Base-by-base conservation (phyloP, 805 yeast genomes). In the Metschnikowia borealis region DNA sequence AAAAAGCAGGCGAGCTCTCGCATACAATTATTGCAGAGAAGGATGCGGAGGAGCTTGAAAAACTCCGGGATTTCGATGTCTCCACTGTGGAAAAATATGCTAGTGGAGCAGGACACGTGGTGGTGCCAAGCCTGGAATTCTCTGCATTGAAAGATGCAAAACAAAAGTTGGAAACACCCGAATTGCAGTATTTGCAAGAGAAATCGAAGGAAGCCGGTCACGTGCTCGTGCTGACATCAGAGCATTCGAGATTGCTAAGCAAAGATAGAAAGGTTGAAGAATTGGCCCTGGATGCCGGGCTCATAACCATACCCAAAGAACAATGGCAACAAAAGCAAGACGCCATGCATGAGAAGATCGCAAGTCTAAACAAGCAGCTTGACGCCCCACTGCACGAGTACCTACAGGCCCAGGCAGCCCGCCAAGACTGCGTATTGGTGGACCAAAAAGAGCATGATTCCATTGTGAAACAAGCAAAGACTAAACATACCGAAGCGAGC, bases 401-500 rank as follows among this genome's bases (percentile, higher is more conserved):
- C 38, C 50, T 54, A 15, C 38, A n/a, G 23, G 53, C 47, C 17
- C 50, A 50, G 38, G 42, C 50, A 3, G 46, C 23, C 14, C 49
- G 38, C 15, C 36, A 39, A 1, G 43, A 44, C 21, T 44, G 44
- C 32, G 13, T 50, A 13, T 39, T 55, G 35, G 8, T 52, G 17
- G 31, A 39, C 10, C 18, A 46, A n/a, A 45, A 33, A 6, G 54
- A 49, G 26, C 52, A 54, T 26, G 48, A 51, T 37, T 47, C 50
- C 36, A 23, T 53, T 11, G 11, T 49, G 49, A 44, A 51, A 29
- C 52, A 51, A n/a, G 50, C 54, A n/a, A 41, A 33, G 35, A 23
- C 47, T 26, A 36, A 21, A 8, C 69, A 69, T 1, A 54, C 57
- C 2, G 29, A 65, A 5, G 59, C 60, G 5, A 56, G 61, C 21